Evolutionary conservation across 768 basidiomycete species (phyloP).

Genomic region (Suillus plorans): DNA sequence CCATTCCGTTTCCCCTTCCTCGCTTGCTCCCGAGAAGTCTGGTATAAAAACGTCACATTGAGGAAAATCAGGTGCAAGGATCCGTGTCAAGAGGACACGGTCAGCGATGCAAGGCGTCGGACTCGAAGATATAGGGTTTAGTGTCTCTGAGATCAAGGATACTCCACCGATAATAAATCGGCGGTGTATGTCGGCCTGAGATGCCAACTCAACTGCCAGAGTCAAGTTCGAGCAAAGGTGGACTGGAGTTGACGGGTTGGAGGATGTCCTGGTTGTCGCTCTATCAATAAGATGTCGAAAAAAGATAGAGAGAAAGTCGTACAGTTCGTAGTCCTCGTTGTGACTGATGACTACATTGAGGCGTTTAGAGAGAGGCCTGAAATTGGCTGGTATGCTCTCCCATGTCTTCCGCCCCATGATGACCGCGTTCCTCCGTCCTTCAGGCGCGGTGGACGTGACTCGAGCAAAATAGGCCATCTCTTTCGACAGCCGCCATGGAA

Average conservation of each 20-base stretch:
- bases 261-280: slow-evolving; percentile 12
- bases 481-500: slow-evolving; percentile 87
- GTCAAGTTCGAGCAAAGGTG: slow-evolving; percentile 28
- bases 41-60: slow-evolving; percentile 89
- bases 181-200: slow-evolving; percentile 42
- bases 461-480: slow-evolving; percentile 95
- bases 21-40: slow-evolving; percentile 50
- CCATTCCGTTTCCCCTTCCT: slow-evolving; percentile 45
- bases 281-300: slow-evolving; percentile 9
- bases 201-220: slow-evolving; percentile 17
- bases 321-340: slow-evolving; percentile 62
- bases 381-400: slow-evolving; percentile 90
- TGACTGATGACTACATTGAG: slow-evolving; percentile 77
- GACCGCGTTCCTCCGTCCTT: slow-evolving; percentile 65
- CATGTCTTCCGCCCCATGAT: slow-evolving; percentile 97
- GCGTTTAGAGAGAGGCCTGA: slow-evolving; percentile 75
- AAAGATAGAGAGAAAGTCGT: slow-evolving; percentile 22
- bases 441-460: slow-evolving; percentile 63
- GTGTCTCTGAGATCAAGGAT: slow-evolving; percentile 71
- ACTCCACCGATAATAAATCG: slow-evolving; percentile 93
- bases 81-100: slow-evolving; percentile 84
- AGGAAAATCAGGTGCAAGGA: slow-evolving; percentile 70
- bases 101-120: slow-evolving; percentile 52
- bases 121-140: slow-evolving; percentile 37
- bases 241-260: slow-evolving; percentile 21